Percentiles rank a stretch among this genome's conserved stretches.
Conservation (phyloP, 345 rosid genomes). For the Euphorbia tirucalli region DNA sequence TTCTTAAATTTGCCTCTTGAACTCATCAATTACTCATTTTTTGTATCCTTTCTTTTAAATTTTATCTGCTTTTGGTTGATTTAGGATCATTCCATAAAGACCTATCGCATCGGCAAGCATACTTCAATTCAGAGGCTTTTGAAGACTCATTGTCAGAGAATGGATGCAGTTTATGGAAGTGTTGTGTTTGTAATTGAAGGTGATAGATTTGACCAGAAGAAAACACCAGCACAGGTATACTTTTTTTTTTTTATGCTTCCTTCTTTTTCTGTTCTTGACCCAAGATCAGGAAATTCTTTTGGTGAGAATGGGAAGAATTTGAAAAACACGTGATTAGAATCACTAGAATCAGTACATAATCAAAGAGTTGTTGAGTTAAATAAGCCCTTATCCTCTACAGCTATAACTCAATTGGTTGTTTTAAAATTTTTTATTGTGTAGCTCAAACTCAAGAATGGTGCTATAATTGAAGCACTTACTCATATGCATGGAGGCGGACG, state of each 20-base stretch:
- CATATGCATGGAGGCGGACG: background rate
- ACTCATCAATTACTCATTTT: too few relatives aligned
- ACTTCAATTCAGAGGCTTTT: background rate
- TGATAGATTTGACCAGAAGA: background rate
- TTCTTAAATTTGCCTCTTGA: background rate
- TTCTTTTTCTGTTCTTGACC: background rate
- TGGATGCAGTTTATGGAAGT: background rate
- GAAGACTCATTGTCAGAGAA: background rate
- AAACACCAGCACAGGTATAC: conserved; percentile 12
- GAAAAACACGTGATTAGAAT: too few relatives aligned
- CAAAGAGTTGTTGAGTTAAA: too few relatives aligned
- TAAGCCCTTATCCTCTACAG: too few relatives aligned
- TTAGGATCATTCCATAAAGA: background rate
- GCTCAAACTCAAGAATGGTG: background rate
- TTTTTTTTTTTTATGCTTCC: background rate
- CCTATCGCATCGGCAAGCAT: background rate
- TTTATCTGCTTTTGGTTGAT: too few relatives aligned
- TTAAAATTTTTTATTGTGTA: background rate
- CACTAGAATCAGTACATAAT: too few relatives aligned
- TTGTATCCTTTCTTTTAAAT: too few relatives aligned
- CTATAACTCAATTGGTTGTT: too few relatives aligned
- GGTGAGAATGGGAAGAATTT: too few relatives aligned
- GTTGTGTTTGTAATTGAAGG: background rate
- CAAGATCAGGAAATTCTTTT: too few relatives aligned
- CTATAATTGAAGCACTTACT: background rate